Base-by-base conservation (phyloP, 169 alveolate species). In the Babesia ovata region DNA sequence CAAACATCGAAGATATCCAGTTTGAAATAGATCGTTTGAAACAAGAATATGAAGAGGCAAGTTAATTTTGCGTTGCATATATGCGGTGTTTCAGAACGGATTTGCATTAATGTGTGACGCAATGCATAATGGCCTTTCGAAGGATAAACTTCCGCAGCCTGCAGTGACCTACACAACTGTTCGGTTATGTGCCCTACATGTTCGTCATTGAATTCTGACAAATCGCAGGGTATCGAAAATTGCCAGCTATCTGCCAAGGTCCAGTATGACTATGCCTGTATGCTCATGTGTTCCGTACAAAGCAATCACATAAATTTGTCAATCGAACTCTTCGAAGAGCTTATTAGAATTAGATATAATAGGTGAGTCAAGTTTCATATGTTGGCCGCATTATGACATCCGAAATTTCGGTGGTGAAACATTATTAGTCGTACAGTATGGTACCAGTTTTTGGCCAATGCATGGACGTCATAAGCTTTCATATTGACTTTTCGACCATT, bases 241-340 rank as follows among this genome's bases (percentile, higher is more conserved):
- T 50, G 44, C 69, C 52, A 54, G 19, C 89, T 86, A 42, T 82
- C 89, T 19, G 75, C 86, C 42, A 73, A 60, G 73, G 75, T 73
- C 44, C 89, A 82, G 52, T 82, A 63, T 63, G 85, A 82, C 45
- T 82, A 82, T 61, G 89, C 89, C 33, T 82, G 89, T 45, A 65
- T 66, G 78, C 82, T 82, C 17, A 73, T 82, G 85, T 82, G 89
- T 44, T 82, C 89, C 12, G 63, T 79, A n/a, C 54, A 73, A 28
- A 28, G 52, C n/a, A 46, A 63, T 26, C 84, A 82, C 57, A 53
- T 60, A 14, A 48, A 26, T n/a, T 44, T 61, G 8, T 90, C 89
- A 4, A 82, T 82, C 12, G 84, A 74, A 33, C 63, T 82, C 3
- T 73, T 82, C 53, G 89, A 82, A 19, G 89, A 82, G 39, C 65